Conservation (phyloP, 176 grass and related monocot species). For the Aechmea fasciata region DNA sequence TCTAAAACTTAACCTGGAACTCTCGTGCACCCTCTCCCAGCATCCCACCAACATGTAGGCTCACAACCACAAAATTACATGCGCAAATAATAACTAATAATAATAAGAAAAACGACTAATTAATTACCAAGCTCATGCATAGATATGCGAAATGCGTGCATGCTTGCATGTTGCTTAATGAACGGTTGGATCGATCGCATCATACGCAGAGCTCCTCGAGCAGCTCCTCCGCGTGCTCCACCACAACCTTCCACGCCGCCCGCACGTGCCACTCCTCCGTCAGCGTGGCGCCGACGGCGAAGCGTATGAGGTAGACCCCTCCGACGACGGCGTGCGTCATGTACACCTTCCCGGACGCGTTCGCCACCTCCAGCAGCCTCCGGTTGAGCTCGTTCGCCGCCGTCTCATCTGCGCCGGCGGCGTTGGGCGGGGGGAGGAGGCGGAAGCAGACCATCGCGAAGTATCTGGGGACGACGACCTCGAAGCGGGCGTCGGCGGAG, state of each 20-base stretch:
- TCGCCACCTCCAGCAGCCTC: neutral
- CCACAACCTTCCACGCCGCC: conserved; percentile 9
- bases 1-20: no score
- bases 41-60: no score
- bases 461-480: conserved; percentile 28
- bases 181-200: no score
- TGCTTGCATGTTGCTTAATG: no score
- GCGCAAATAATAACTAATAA: no score
- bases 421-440: conserved; percentile 3
- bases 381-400: conserved; percentile 16
- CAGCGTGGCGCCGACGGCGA: conserved; percentile 14
- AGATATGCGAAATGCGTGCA: no score
- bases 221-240: neutral
- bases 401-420: neutral
- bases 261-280: conserved; percentile 19
- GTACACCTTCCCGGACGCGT: conserved; percentile 10
- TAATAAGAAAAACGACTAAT: no score
- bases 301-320: conserved; percentile 10
- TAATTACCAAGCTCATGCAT: no score
- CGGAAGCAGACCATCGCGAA: conserved; percentile 40
- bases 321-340: conserved; percentile 22
- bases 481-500: conserved; percentile 23
- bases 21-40: no score
- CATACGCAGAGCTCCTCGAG: neutral
- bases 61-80: no score